Evolutionary conservation across 2,329 filamentous ascomycete species (phyloP), one percentile per base, ranked within the genome.

Genomic region (Monilinia fructigena): DNA sequence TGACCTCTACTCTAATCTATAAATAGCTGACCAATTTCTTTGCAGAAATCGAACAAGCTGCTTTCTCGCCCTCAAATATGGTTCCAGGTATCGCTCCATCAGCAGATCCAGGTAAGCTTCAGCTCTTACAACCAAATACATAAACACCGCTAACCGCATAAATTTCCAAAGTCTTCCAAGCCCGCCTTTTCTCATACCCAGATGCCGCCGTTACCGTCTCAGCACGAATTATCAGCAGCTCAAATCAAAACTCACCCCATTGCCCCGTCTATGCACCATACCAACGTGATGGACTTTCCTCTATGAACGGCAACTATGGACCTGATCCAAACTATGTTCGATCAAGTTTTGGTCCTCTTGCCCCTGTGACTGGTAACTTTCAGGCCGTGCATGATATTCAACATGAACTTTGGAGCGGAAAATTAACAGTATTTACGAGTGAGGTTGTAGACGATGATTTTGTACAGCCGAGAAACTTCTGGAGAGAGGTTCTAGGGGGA

Each of bases 21-120:
- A 11, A 10, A 1, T 47, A 59, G 55, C 84, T 86, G 12, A 63
- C 83, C 74, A 86, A 86, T 75, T 86, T 86, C 76, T 86, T 86
- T 69, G 82, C 83, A 70, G 85, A 89, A 72, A 88, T 90, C 62
- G 88, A 91, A 79, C 88, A 90, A 75, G 82, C 85, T n/a, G 86
- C 87, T 1, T 91, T 90, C 81, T 87, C 83, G 68, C 88, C 89
- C 42, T 82, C 86, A 3, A 86, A 90, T 75, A 77, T 90, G 76
- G 82, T 86, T 6, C 87, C 88, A 5, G 88, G 88, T 62, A 85
- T 88, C 66, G 88, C 90, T 76, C 85, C 87, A 16, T 89, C 87
- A 8, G 86, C 86, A 69, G 89, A 91, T 72, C 88, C 88, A 0
- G 86, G 66, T 61, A 60, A 42, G 50, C 38, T 0, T 45, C 3